phyloP scores from a whole-genome alignment of 140 eudicot genomes.

The Flaveria floridana region DNA sequence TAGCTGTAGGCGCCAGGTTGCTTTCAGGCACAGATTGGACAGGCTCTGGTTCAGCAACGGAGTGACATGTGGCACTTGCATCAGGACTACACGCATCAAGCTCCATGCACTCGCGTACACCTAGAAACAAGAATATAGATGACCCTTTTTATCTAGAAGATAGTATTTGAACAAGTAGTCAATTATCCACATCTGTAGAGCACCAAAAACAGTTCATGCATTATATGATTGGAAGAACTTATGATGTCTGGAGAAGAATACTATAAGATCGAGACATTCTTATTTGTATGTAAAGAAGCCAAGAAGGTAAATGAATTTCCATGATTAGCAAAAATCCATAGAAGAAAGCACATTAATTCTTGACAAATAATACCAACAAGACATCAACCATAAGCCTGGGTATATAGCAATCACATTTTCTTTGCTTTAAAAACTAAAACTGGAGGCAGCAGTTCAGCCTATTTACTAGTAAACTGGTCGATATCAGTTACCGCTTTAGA shows the following conservation, averaged over 20 bases:
- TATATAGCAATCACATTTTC: too few species aligned
- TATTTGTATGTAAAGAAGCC: too few species aligned
- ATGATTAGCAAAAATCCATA: too few species aligned
- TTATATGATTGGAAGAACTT: not conserved
- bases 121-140: slow-evolving; percentile 22
- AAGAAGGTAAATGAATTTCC: too few species aligned
- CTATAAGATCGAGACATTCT: too few species aligned
- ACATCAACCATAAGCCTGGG: too few species aligned
- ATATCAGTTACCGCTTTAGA: not conserved
- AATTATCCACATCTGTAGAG: not conserved
- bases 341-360: too few species aligned
- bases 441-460: not conserved
- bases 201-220: slow-evolving; percentile 8
- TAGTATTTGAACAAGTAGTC: slow-evolving; percentile 16
- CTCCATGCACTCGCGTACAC: slow-evolving; percentile 46
- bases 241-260: too few species aligned
- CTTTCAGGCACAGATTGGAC: slow-evolving; percentile 64
- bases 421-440: not conserved
- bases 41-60: slow-evolving; percentile 71
- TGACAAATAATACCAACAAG: too few species aligned
- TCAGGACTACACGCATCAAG: slow-evolving; percentile 62
- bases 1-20: slow-evolving; percentile 55
- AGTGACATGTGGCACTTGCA: slow-evolving; percentile 63
- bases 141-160: not conserved
- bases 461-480: not conserved